phyloP scores from a whole-genome alignment of 306 rosid species.

The Rosa chinensis region DNA sequence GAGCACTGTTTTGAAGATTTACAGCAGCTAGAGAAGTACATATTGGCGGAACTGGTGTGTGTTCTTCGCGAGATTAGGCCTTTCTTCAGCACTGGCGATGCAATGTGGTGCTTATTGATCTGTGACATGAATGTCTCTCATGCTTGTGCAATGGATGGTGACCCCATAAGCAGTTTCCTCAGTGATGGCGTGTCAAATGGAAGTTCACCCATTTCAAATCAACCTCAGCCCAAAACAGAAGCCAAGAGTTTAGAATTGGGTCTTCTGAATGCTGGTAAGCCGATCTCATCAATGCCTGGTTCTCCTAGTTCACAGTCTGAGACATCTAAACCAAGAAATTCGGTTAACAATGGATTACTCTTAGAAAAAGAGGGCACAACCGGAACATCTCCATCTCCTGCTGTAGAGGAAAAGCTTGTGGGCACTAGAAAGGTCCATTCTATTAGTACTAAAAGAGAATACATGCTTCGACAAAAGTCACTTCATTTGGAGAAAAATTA shows the following conservation, averaged over 20 bases:
- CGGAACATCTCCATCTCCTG: constrained; percentile 31
- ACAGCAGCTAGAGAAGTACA: constrained; percentile 78
- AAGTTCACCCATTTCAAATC: constrained; percentile 39
- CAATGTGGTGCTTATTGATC: constrained; percentile 89
- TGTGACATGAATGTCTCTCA: constrained; percentile 85
- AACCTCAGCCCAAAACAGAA: constrained; percentile 50
- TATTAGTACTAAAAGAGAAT: constrained; percentile 63
- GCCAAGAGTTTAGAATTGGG: constrained; percentile 49
- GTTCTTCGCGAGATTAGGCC: constrained; percentile 89
- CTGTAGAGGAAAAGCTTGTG: constrained; percentile 54
- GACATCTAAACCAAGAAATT: constrained; percentile 38
- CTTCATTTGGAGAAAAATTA: constrained; percentile 67
- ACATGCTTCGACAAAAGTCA: constrained; percentile 79
- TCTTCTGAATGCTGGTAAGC: constrained; percentile 52
- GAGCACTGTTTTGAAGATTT: constrained; percentile 78
- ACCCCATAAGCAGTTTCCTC: constrained; percentile 43
- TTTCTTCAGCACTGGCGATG: constrained; percentile 86
- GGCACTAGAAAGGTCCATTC: constrained; percentile 59
- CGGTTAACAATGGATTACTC: constrained; percentile 36
- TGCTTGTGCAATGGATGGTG: constrained; percentile 83
- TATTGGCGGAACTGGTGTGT: constrained; percentile 85
- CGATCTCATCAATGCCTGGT: constrained; percentile 38
- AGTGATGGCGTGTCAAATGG: constrained; percentile 41
- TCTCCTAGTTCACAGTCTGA: constrained; percentile 55
- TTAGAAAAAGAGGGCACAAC: constrained; percentile 46